phyloP scores from a whole-genome alignment of 208 protist genomes.

The Sergeia podlipaevii region DNA sequence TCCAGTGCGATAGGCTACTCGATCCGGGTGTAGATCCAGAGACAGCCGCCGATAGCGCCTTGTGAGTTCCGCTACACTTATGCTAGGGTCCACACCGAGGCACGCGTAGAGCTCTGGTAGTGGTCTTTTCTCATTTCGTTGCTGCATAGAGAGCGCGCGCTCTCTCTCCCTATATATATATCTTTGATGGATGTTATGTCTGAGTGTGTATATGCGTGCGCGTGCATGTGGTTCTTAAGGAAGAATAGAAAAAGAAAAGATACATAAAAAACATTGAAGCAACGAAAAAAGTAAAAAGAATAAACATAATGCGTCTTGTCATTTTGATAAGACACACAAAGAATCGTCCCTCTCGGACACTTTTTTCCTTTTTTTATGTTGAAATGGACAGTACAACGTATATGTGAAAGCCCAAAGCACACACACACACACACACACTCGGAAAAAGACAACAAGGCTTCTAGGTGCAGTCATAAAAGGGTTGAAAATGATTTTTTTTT shows the following conservation, averaged over 20 bases:
- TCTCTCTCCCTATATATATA: too few species aligned
- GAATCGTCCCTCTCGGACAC: too few species aligned
- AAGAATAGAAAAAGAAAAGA: background rate
- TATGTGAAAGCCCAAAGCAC: too few species aligned
- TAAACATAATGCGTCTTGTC: too few species aligned
- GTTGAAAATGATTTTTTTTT: too few species aligned
- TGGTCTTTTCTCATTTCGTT: too few species aligned
- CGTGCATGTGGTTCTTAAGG: background rate
- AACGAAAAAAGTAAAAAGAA: conserved; percentile 12
- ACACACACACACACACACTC: too few species aligned
- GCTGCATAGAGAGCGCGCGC: background rate
- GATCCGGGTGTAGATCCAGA: conserved; percentile 73
- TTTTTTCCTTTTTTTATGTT: too few species aligned
- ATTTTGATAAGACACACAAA: too few species aligned
- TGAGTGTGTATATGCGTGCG: background rate
- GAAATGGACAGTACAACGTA: too few species aligned
- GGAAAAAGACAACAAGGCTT: too few species aligned
- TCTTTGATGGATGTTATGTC: background rate
- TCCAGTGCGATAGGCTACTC: conserved; percentile 45
- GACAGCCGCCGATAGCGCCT: conserved; percentile 64
- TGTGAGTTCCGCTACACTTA: conserved; percentile 43
- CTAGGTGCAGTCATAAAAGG: too few species aligned
- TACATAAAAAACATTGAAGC: background rate
- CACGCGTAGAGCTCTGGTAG: conserved; percentile 52
- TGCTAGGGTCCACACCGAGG: conserved; percentile 57